Conservation (phyloP, 2,329 filamentous ascomycete genomes). For the Verruconis gallopava region DNA sequence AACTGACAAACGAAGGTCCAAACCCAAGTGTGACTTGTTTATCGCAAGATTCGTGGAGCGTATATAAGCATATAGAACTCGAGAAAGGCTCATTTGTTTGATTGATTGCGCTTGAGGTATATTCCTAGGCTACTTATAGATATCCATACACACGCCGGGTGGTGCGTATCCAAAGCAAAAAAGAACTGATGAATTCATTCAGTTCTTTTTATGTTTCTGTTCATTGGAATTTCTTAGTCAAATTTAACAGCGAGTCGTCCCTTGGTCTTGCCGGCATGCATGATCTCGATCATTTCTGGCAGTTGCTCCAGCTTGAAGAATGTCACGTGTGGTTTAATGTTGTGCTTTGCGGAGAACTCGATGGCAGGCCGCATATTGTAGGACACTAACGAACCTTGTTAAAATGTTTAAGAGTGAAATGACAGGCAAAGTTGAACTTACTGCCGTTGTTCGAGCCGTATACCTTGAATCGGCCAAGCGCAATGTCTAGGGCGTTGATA, state of each 20-base stretch:
- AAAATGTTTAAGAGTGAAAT: not conserved
- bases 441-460: constrained; percentile 23
- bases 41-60: too few species aligned
- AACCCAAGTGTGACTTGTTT: too few species aligned
- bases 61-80: too few species aligned
- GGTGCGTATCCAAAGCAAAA: too few species aligned
- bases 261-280: constrained; percentile 12
- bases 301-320: constrained; percentile 20
- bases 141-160: too few species aligned
- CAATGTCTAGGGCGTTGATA: constrained; percentile 22
- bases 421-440: constrained; percentile 13
- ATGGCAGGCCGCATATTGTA: constrained; percentile 23
- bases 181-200: too few species aligned
- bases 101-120: too few species aligned
- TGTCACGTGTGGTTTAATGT: constrained; percentile 20
- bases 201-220: too few species aligned
- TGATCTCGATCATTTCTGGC: constrained; percentile 23
- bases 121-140: too few species aligned
- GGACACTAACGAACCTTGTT: not conserved
- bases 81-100: too few species aligned
- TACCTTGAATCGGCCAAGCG: constrained; percentile 17
- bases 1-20: too few species aligned
- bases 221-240: too few species aligned
- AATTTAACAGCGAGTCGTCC: constrained; percentile 8
- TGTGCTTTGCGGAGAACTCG: constrained; percentile 22